Base-by-base conservation (phyloP, 352 stramenopile species). In the Phytophthora multivora region DNA sequence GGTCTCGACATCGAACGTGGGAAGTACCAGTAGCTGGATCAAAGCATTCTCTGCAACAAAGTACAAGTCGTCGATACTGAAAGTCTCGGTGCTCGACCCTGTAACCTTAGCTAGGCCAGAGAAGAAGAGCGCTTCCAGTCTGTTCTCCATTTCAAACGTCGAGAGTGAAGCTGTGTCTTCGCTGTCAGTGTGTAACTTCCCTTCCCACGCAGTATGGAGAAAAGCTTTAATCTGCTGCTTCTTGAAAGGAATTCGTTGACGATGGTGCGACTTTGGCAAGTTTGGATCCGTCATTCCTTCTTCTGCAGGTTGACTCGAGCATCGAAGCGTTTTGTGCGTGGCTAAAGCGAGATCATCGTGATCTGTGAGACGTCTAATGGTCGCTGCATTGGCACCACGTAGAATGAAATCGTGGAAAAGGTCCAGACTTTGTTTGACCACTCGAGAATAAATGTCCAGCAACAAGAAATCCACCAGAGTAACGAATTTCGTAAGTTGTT, bases 381-480 rank as follows among this genome's bases (percentile, higher is more conserved):
- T 71, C 0, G 38, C 48, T 9, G 76, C 74, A 26, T 89, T 89
- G 0, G 78, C 66, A 0, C 80, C 81, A 10, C 74, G 52, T 36
- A 80, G 53, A 5, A 89, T 51, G 8, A 70, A 66, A 51, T 75
- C 54, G 30, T 65, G 51, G 3, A 91, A 35, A 19, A 72, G 49
- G n/a, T 81, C 66, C 5, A 83, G 61, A 33, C 80, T 91, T 51
- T 71, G 56, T 13, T 71, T 54, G 3, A 82, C 45, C 0, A 85
- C 49, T 3, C 49, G 65, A 25, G 80, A 53, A 16, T 79, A 74
- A 9, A 38, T 51, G 19, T 91, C 81, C 11, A 91, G 25, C 11
- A 80, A 42, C 48, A 93, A 66, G 42, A 89, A 90, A 23, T 85
- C 81, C 0, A 91, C 51, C 1, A 90, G 48, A 0, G 30, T 61